A percentile compares a stretch with the other conserved stretches of the same genome.
These are phyloP conservation scores for Rhododendron vialii DNA, from an alignment of 148 eudicot species.

Conservation along the genomic window DNA sequence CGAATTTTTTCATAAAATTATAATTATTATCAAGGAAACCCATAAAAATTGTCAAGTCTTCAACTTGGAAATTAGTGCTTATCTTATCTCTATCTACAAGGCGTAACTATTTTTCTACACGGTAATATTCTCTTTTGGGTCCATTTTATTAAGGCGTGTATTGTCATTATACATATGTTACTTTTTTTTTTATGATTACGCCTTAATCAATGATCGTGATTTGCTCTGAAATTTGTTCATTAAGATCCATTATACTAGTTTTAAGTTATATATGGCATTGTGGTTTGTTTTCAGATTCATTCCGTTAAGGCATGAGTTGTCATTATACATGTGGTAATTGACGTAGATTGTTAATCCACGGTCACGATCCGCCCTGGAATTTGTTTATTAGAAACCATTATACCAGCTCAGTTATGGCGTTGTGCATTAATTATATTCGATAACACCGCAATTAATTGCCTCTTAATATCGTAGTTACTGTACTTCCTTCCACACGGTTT, in stretches of 20 bases:
- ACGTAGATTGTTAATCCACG: neutral
- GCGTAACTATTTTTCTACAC: neutral
- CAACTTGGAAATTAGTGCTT: neutral
- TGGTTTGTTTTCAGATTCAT: neutral
- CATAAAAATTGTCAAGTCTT: neutral
- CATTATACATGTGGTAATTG: neutral
- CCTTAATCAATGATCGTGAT: neutral
- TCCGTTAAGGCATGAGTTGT: neutral
- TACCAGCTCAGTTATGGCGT: neutral
- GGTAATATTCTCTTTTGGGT: neutral
- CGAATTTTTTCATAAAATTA: neutral
- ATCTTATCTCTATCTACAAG: neutral
- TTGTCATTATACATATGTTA: neutral
- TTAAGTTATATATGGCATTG: neutral
- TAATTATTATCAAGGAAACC: neutral
- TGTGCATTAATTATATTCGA: conserved; percentile 6
- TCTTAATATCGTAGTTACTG: neutral
- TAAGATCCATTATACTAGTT: neutral
- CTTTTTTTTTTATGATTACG: neutral
- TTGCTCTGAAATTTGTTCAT: neutral
- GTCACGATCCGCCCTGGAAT: neutral
- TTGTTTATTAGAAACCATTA: no score
- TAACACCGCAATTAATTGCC: conserved; percentile 10
- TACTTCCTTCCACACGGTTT: conserved; percentile 11
- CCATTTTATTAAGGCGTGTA: neutral